Conservation (phyloP, 78 protist species). For the Dictyostelium purpureum region DNA sequence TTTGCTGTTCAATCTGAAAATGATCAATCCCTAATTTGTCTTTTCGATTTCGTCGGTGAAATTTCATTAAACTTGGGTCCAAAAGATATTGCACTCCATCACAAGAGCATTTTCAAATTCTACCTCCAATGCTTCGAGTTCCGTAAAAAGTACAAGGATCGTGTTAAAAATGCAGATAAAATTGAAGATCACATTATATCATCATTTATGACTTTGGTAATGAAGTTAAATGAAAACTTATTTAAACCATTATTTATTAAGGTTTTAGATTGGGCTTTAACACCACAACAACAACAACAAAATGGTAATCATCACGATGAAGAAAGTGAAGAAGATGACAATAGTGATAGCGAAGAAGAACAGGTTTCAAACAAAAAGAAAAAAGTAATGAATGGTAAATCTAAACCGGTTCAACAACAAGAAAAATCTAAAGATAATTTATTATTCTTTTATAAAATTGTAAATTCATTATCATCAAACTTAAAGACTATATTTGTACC, state of each 20-base stretch:
- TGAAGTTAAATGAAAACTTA: conserved; percentile 69
- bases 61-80: conserved; percentile 24
- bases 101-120: conserved; percentile 59
- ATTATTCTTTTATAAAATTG: conserved; percentile 48
- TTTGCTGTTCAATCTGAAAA: conserved; percentile 57
- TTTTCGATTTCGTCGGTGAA: conserved; percentile 71
- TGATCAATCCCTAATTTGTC: conserved; percentile 31
- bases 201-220: conserved; percentile 29
- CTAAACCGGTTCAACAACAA: background rate
- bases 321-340: background rate
- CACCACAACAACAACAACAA: conserved; percentile 6
- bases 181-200: conserved; percentile 56
- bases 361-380: background rate
- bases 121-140: conserved; percentile 67
- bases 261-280: conserved; percentile 58
- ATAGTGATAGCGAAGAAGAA: background rate
- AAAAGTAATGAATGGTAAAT: background rate
- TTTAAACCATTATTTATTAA: conserved; percentile 73
- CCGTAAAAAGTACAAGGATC: conserved; percentile 3
- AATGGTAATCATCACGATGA: background rate
- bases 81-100: conserved; percentile 68
- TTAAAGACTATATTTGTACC: conserved; percentile 63
- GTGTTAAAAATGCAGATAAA: conserved; percentile 30
- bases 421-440: background rate
- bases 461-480: conserved; percentile 21